A percentile compares a stretch with the other conserved stretches of the same genome.
Evolutionary conservation across 225 moss, liverwort and hornwort genomes (phyloP).

Genomic region (Lunularia cruciata): DNA sequence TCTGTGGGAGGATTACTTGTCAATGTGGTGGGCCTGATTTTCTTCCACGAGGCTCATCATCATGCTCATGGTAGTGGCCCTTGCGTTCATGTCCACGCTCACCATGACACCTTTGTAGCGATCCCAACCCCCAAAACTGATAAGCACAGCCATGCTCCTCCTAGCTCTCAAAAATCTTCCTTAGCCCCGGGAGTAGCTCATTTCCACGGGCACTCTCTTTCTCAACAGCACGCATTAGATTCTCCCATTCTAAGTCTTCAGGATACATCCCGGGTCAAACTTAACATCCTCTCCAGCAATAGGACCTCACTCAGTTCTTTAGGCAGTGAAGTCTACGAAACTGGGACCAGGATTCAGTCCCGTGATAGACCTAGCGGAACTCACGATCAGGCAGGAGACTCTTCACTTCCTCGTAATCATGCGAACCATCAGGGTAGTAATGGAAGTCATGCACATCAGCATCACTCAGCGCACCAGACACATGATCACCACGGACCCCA

Average conservation of each 20-base stretch:
- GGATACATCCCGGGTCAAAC: constrained; percentile 1
- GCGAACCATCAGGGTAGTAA: background rate
- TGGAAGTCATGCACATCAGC: background rate
- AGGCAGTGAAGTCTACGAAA: background rate
- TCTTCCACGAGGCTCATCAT: constrained; percentile 94
- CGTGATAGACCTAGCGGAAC: background rate
- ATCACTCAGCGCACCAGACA: background rate
- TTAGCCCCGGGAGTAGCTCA: background rate
- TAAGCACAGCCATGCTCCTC: background rate
- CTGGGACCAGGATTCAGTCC: background rate
- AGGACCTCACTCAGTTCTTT: background rate
- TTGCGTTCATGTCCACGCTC: constrained; percentile 50
- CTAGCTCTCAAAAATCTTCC: background rate
- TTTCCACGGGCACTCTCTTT: background rate
- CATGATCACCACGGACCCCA: background rate
- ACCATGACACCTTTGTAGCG: constrained; percentile 17
- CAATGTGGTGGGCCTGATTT: constrained; percentile 79
- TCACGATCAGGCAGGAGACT: background rate
- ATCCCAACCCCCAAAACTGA: background rate
- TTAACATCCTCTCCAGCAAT: background rate
- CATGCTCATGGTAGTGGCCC: constrained; percentile 59
- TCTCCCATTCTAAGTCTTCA: constrained; percentile 29
- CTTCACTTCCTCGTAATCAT: background rate
- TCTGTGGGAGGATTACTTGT: constrained; percentile 81
- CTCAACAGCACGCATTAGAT: background rate